These are phyloP conservation scores for Serendipita sp. DNA, from an alignment of 768 basidiomycete genomes.

Conservation along the genomic window DNA sequence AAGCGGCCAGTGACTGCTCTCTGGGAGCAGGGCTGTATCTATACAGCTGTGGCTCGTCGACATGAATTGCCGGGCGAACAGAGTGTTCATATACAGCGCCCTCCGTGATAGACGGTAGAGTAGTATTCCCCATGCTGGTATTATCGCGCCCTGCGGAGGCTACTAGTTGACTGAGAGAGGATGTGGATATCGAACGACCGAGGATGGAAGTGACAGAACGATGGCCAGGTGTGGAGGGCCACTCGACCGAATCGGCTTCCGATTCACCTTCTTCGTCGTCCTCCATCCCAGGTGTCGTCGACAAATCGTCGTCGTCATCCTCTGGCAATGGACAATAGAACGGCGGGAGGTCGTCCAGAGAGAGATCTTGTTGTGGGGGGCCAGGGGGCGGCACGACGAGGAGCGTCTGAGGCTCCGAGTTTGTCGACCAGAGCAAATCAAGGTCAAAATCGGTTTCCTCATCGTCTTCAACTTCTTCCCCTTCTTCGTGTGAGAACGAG, in stretches of 20 bases:
- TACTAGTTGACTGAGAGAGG: background rate
- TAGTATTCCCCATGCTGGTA: background rate
- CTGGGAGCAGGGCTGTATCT: conserved; percentile 5
- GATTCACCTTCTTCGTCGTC: conserved; percentile 1
- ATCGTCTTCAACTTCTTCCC: conserved; percentile 1
- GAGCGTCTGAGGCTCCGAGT: background rate
- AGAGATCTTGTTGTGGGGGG: background rate
- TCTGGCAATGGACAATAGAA: conserved; percentile 1
- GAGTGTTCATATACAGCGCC: background rate
- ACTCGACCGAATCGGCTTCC: conserved; percentile 1
- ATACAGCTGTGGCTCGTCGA: background rate
- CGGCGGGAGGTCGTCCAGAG: background rate
- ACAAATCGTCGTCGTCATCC: background rate
- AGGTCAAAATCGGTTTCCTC: background rate
- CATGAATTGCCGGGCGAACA: conserved; percentile 1
- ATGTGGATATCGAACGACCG: background rate
- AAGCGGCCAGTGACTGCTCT: background rate
- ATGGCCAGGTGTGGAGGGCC: background rate
- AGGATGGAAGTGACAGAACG: background rate
- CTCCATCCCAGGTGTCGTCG: background rate
- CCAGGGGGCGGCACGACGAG: background rate
- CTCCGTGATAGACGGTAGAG: conserved; percentile 1
- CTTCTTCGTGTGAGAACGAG: background rate
- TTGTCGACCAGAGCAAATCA: background rate
- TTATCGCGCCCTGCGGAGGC: background rate